A percentile compares a stretch with the other conserved stretches of the same genome.
Evolutionary conservation across 768 basidiomycete species (phyloP).

Genomic region (Rhodocollybia butyracea): DNA sequence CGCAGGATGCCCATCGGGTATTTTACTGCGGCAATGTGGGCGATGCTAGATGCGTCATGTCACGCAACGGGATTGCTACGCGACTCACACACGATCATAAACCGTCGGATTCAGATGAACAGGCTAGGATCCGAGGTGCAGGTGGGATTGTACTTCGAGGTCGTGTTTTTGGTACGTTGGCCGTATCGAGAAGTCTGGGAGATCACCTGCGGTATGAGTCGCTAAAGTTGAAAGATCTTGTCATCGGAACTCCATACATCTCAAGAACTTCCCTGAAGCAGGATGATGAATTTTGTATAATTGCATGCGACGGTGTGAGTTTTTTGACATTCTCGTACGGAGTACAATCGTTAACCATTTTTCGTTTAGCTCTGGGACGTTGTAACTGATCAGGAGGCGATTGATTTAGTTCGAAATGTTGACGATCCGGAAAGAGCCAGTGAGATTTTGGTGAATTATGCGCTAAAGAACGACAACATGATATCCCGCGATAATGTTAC

Average conservation of each 20-base stretch:
- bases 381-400: conserved; percentile 66
- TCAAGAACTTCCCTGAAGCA: conserved; percentile 68
- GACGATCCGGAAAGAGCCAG: conserved; percentile 63
- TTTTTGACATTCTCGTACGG: background rate
- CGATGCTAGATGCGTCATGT: conserved; percentile 73
- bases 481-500: conserved; percentile 75
- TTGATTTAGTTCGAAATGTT: conserved; percentile 54
- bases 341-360: background rate
- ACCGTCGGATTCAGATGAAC: conserved; percentile 73
- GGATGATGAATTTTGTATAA: conserved; percentile 70
- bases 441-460: conserved; percentile 54
- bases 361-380: conserved; percentile 70
- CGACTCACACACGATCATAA: conserved; percentile 82
- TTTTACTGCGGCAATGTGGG: conserved; percentile 79
- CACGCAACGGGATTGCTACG: conserved; percentile 65
- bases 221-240: conserved; percentile 78
- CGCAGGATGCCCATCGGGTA: conserved; percentile 44
- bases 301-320: conserved; percentile 79
- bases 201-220: conserved; percentile 35
- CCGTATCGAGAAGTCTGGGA: conserved; percentile 75
- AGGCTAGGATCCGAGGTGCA: conserved; percentile 75
- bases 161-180: conserved; percentile 76
- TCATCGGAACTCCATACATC: conserved; percentile 79
- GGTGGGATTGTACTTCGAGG: conserved; percentile 84
- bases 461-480: conserved; percentile 40